Percentiles rank a stretch among this genome's conserved stretches.
phyloP scores from a whole-genome alignment of 2,329 filamentous ascomycete species.

The Cladosporium cucumerinum region DNA sequence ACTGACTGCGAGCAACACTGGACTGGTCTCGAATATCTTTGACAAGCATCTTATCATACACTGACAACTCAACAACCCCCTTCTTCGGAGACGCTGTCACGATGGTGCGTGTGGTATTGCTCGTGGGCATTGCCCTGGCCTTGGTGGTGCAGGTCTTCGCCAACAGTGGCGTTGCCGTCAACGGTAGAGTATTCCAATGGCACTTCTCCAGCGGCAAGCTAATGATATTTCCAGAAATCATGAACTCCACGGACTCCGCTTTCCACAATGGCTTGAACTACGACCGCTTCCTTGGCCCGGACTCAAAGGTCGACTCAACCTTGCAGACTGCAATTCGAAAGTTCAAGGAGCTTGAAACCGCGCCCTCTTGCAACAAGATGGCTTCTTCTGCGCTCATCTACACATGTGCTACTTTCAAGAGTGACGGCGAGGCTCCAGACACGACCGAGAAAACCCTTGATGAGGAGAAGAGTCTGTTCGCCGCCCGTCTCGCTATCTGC shows the following conservation, averaged over 20 bases:
- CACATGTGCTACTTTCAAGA: slow-evolving; percentile 52
- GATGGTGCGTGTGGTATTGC: not conserved
- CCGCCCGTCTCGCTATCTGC: slow-evolving; percentile 61
- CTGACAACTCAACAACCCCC: not conserved
- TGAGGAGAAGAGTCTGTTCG: slow-evolving; percentile 55
- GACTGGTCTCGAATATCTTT: not conserved
- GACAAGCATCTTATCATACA: not conserved
- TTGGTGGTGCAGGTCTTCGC: not conserved
- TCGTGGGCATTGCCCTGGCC: not conserved
- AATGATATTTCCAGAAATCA: not conserved
- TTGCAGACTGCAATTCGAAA: slow-evolving; percentile 40
- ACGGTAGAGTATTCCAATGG: not conserved
- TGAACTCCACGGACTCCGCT: not conserved
- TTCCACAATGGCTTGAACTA: not conserved
- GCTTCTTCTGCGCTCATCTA: slow-evolving; percentile 52
- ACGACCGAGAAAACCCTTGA: slow-evolving; percentile 37
- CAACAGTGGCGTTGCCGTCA: not conserved
- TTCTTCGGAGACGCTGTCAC: slow-evolving; percentile 3
- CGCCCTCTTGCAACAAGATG: slow-evolving; percentile 52
- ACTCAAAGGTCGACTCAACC: not conserved
- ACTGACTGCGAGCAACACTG: not conserved
- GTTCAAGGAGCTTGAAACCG: slow-evolving; percentile 44
- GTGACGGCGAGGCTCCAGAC: slow-evolving; percentile 22
- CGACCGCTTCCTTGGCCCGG: not conserved
- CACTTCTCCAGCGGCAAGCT: not conserved